Evolutionary conservation across 2,329 filamentous ascomycete genomes (phyloP).

Genomic region (Cladophialophora exuberans): DNA sequence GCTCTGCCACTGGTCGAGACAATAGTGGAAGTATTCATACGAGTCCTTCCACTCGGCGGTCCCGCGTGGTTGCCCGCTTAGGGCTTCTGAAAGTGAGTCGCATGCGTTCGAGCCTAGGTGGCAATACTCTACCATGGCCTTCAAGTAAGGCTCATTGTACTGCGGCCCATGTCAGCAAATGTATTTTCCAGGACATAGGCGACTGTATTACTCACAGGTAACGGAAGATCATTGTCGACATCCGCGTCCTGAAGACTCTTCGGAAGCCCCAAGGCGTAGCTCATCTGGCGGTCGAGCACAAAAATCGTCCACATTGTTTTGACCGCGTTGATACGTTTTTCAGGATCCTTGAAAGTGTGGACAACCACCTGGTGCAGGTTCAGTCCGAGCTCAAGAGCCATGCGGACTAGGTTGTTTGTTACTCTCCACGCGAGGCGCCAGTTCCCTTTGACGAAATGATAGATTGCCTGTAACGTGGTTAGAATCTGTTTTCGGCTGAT

Average conservation of each 20-base stretch:
- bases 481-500: neutral
- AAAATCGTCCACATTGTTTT: conserved; percentile 2
- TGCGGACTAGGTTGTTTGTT: conserved; percentile 1
- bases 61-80: neutral
- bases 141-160: conserved; percentile 1
- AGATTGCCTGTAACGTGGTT: neutral
- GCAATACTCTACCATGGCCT: conserved; percentile 4
- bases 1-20: conserved; percentile 4
- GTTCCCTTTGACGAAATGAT: conserved; percentile 1
- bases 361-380: conserved; percentile 1
- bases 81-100: conserved; percentile 6
- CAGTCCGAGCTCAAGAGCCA: conserved; percentile 2
- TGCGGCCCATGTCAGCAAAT: neutral
- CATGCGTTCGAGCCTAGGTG: neutral
- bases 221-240: neutral
- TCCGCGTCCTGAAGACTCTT: conserved; percentile 2
- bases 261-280: neutral
- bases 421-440: conserved; percentile 4
- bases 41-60: conserved; percentile 1
- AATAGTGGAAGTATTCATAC: neutral
- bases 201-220: neutral
- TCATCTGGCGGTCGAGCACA: conserved; percentile 2
- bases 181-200: neutral
- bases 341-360: neutral
- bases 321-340: conserved; percentile 1